These are phyloP conservation scores for Cucumis melo DNA, from an alignment of 306 rosid genomes.

Conservation along the genomic window DNA sequence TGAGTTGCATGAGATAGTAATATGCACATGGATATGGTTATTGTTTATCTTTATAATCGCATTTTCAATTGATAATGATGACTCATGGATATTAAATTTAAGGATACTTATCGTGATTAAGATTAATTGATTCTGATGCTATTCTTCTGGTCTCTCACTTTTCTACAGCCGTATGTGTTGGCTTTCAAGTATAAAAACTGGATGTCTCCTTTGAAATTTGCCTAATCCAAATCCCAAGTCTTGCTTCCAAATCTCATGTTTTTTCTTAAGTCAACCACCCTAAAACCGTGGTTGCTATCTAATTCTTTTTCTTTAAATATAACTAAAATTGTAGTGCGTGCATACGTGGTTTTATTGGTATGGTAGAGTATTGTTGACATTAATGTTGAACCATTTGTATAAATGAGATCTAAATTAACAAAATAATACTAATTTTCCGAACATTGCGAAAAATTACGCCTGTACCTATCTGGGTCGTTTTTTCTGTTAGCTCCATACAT, in stretches of 20 bases:
- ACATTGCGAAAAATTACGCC: background rate
- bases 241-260: background rate
- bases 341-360: background rate
- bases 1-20: conserved; percentile 17
- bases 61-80: background rate
- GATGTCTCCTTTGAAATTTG: background rate
- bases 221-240: background rate
- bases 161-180: background rate
- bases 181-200: background rate
- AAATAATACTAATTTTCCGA: background rate
- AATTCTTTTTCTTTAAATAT: background rate
- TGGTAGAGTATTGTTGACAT: background rate
- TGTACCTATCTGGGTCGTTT: background rate
- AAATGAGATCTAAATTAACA: background rate
- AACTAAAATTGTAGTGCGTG: background rate
- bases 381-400: background rate
- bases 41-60: background rate
- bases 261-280: background rate
- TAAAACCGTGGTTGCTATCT: background rate
- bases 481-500: background rate
- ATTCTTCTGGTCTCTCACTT: background rate
- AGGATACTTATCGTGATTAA: background rate
- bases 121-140: background rate
- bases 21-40: background rate
- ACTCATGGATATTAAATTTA: background rate